Percentiles rank a stretch among this genome's conserved stretches.
These are phyloP conservation scores for Aspergillus biplanus DNA, from an alignment of 495 filamentous ascomycete species.

Conservation along the genomic window DNA sequence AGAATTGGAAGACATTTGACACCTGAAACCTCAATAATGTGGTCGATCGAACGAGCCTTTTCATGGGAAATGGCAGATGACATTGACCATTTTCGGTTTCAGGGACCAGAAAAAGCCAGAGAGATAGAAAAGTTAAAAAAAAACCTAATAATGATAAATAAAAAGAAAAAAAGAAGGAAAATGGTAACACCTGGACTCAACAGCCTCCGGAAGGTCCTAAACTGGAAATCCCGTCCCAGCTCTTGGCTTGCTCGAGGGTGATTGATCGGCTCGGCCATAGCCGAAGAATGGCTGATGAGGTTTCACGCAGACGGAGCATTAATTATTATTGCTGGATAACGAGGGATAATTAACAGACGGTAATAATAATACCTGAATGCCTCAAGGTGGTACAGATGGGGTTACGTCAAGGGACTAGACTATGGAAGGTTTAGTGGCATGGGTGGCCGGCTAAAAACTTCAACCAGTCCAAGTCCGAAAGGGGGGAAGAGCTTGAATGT, in stretches of 20 bases:
- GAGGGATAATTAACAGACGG: background rate
- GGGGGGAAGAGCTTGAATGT: background rate
- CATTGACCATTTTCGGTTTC: background rate
- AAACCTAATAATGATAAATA: too few species aligned
- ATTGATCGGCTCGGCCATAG: conserved; percentile 4
- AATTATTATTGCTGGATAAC: background rate
- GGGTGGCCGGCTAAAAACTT: conserved; percentile 1
- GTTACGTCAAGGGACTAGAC: background rate
- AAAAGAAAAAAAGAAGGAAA: background rate
- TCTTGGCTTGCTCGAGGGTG: background rate
- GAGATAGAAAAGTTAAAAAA: background rate
- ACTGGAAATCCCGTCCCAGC: conserved; percentile 11
- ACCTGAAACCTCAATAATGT: background rate
- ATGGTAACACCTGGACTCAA: background rate
- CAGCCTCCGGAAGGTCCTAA: conserved; percentile 12
- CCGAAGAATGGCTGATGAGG: conserved; percentile 8
- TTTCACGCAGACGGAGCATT: conserved; percentile 7
- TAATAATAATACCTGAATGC: background rate
- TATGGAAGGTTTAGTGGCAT: background rate
- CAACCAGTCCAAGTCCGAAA: background rate
- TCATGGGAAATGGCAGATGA: background rate
- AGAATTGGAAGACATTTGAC: background rate
- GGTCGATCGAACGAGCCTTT: background rate
- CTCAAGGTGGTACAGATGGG: background rate
- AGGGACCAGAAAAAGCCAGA: background rate